These are phyloP conservation scores for Populus hybrid DNA, from an alignment of 441 rosid species.

Conservation along the genomic window DNA sequence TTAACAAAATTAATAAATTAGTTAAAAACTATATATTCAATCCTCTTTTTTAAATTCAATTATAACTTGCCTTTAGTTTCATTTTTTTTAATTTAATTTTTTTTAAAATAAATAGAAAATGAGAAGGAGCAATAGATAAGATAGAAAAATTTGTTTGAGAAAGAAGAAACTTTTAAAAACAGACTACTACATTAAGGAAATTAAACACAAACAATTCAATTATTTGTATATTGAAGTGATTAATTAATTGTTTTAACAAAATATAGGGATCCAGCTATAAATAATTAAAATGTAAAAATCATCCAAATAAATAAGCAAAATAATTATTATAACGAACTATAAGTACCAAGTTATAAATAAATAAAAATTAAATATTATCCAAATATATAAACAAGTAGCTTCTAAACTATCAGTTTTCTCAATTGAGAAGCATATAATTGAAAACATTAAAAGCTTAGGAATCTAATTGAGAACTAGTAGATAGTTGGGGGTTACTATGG, in stretches of 20 bases:
- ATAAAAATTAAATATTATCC: not conserved
- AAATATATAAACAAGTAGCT: not conserved
- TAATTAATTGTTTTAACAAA: too few species aligned
- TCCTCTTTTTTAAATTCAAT: not conserved
- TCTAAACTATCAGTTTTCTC: not conserved
- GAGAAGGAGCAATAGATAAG: not conserved
- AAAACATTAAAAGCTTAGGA: not conserved
- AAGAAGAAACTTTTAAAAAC: too few species aligned
- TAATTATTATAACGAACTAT: not conserved
- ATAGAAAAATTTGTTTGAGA: too few species aligned
- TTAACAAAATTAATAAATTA: not conserved
- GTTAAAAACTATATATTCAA: not conserved
- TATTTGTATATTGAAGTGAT: too few species aligned
- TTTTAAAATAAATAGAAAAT: not conserved
- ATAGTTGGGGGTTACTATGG: not conserved
- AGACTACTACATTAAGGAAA: too few species aligned
- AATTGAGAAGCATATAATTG: not conserved
- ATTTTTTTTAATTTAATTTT: not conserved
- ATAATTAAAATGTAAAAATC: too few species aligned
- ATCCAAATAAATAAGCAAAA: too few species aligned
- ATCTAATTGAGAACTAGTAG: not conserved
- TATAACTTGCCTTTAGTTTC: not conserved
- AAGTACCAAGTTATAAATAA: not conserved
- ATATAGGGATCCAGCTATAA: too few species aligned
- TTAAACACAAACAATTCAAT: too few species aligned